Evolutionary conservation across 2,329 filamentous ascomycete genomes (phyloP).

Genomic region (Trichoderma brevicompactum): DNA sequence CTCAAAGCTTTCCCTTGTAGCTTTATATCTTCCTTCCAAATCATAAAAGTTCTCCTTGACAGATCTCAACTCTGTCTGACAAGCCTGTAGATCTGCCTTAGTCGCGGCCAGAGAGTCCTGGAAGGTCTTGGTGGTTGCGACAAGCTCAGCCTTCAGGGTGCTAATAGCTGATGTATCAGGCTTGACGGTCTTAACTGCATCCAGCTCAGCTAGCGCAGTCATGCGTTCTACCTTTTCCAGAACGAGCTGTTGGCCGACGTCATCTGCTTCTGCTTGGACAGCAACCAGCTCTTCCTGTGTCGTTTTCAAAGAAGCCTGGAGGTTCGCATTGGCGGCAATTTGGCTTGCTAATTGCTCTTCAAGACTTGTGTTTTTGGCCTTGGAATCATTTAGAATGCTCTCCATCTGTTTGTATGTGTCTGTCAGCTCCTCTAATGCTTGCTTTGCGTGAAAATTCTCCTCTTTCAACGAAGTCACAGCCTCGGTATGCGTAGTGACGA

Average conservation of each 20-base stretch:
- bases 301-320: conserved; percentile 44
- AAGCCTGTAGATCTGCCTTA: conserved; percentile 42
- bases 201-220: conserved; percentile 63
- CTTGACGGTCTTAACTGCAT: conserved; percentile 60
- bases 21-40: conserved; percentile 42
- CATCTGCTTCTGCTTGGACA: conserved; percentile 53
- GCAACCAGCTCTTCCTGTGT: conserved; percentile 51
- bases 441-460: conserved; percentile 45
- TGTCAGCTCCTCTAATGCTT: conserved; percentile 51
- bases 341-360: conserved; percentile 46
- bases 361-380: conserved; percentile 40
- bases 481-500: conserved; percentile 49
- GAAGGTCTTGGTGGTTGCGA: conserved; percentile 52
- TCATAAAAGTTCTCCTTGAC: conserved; percentile 42
- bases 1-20: conserved; percentile 49
- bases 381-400: conserved; percentile 48
- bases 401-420: conserved; percentile 46
- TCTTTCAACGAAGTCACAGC: conserved; percentile 48
- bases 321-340: conserved; percentile 42
- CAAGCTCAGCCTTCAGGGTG: conserved; percentile 55
- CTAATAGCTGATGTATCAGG: conserved; percentile 61
- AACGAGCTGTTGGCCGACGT: conserved; percentile 58
- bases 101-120: conserved; percentile 48
- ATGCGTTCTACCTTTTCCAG: conserved; percentile 65
- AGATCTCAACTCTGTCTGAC: conserved; percentile 45